phyloP scores from a whole-genome alignment of 257 asterid genomes.

The Cordia subcordata region DNA sequence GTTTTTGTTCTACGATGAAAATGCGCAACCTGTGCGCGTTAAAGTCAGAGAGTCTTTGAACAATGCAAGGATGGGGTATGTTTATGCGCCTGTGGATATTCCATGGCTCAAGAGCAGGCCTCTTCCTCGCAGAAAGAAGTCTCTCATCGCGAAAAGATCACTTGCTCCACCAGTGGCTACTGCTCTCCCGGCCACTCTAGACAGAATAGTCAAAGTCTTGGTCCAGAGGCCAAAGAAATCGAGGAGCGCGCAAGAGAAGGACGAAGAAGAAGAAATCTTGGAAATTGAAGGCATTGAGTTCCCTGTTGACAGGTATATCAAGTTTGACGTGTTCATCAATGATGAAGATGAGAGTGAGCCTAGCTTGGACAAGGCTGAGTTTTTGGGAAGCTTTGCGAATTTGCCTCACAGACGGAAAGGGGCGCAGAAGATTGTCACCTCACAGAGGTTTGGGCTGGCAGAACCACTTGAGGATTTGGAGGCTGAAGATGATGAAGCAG shows the following conservation, averaged over 20 bases:
- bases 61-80: conserved; percentile 31
- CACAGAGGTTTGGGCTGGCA: conserved; percentile 41
- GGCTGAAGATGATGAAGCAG: conserved; percentile 52
- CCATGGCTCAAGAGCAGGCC: conserved; percentile 48
- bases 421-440: conserved; percentile 40
- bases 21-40: conserved; percentile 40
- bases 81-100: conserved; percentile 29
- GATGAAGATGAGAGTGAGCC: conserved; percentile 46
- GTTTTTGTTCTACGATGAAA: conserved; percentile 53
- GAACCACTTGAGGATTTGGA: conserved; percentile 65
- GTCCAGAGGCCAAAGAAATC: conserved; percentile 59
- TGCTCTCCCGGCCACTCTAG: conserved; percentile 46
- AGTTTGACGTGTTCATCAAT: conserved; percentile 60
- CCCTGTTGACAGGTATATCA: conserved; percentile 37
- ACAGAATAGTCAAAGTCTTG: conserved; percentile 36
- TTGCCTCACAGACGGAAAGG: conserved; percentile 57
- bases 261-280: conserved; percentile 48
- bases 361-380: conserved; percentile 49
- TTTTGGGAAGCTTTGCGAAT: conserved; percentile 63
- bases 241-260: conserved; percentile 51
- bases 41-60: conserved; percentile 29
- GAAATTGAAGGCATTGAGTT: conserved; percentile 47
- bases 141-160: conserved; percentile 1
- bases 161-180: conserved; percentile 16
- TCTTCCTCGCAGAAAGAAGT: conserved; percentile 12